Conservation (phyloP, 495 filamentous ascomycete genomes). For the Aspergillus ostianus region DNA sequence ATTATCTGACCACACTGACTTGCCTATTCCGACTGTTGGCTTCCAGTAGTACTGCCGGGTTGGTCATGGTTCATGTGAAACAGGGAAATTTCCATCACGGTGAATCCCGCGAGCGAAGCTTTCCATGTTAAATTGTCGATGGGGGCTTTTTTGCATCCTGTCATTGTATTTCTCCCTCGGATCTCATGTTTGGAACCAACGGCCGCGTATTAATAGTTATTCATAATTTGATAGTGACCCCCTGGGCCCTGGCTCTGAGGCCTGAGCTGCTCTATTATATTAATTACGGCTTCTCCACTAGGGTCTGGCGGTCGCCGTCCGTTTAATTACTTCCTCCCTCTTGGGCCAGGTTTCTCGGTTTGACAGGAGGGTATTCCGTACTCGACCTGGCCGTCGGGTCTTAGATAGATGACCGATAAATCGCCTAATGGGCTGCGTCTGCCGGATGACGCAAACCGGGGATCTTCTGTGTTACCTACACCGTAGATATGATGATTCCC, state of each 20-base stretch:
- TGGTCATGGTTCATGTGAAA: too few species aligned
- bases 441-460: too few species aligned
- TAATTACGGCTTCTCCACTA: background rate
- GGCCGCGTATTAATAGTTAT: background rate
- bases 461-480: too few species aligned
- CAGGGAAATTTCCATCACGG: too few species aligned
- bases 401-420: too few species aligned
- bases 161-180: too few species aligned
- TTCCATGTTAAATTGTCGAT: background rate
- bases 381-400: too few species aligned
- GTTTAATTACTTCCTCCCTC: background rate
- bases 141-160: background rate
- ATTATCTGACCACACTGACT: background rate
- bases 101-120: background rate
- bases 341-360: background rate
- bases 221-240: background rate
- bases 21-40: background rate
- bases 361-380: background rate
- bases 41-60: background rate
- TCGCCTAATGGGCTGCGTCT: too few species aligned
- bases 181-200: background rate
- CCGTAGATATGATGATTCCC: too few species aligned
- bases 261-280: background rate
- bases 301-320: too few species aligned
- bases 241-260: too few species aligned